Base-by-base conservation (phyloP, 352 stramenopile species). In the Globisporangium megalacanthum region DNA sequence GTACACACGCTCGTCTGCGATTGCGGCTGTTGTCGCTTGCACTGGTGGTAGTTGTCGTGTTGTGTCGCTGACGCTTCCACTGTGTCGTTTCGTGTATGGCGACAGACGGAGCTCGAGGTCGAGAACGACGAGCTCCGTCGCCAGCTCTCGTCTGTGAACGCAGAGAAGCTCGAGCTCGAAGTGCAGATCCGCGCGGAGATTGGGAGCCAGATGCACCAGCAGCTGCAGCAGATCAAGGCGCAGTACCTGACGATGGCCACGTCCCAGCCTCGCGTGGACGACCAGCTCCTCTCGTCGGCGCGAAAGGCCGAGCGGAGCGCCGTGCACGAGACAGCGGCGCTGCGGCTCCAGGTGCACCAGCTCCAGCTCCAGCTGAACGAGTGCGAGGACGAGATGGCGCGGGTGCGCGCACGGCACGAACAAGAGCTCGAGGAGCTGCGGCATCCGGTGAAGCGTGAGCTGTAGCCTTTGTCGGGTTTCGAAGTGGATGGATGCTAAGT, bases 301-400 rank as follows among this genome's bases (percentile, higher is more conserved):
- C 52, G 64, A 20, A 79, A 79, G 54, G 68, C 69, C 6, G 65
- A 78, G 56, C 65, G 66, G n/a, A 60, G 69, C 47, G 70, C 70
- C 9, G 62, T 58, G 8, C 65, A 83, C 48, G 78, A 91, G 60
- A 75, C 66, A 31, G 62, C 81, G 17, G 69, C 68, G 35, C 66
- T 94, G 50, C 76, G 82, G 25, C 49, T 73, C 1, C 76, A 90
- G 39, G 71, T 94, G 22, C 64, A 77, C 4, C 68, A 84, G 54
- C 58, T 90, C 11, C 80, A 85, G 54, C 68, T 83, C 55, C 86
- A 89, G 59, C 66, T 89, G 5, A 66, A 56, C 25, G 83, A 93
- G 55, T 89, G 80, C 31, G 83, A 93, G 56, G 83, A 93, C n/a
- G 83, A 93, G 64, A 93, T 93, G 46, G 72, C 76, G 52, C 77